A percentile compares a stretch with the other conserved stretches of the same genome.
These are phyloP conservation scores for Pythium vanterpoolii DNA, from an alignment of 352 stramenopile genomes.

Conservation along the genomic window DNA sequence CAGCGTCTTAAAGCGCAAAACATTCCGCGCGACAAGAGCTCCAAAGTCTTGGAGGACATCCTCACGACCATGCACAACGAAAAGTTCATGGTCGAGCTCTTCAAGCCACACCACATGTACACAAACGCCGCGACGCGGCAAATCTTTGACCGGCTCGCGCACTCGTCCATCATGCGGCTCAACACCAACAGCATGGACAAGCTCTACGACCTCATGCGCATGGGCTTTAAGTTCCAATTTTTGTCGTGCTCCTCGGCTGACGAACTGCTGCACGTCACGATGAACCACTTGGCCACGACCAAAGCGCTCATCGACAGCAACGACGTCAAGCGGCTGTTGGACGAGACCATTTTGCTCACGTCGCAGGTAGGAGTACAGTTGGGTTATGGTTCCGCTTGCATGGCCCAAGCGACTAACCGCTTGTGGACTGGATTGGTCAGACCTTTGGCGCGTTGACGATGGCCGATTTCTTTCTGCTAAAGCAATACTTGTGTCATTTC, in stretches of 20 bases:
- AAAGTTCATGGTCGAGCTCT: slow-evolving; percentile 90
- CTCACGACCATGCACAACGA: slow-evolving; percentile 92
- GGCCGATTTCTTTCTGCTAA: slow-evolving; percentile 78
- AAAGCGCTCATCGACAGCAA: slow-evolving; percentile 66
- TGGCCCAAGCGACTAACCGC: no score
- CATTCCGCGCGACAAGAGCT: slow-evolving; percentile 88
- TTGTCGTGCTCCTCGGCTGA: slow-evolving; percentile 76
- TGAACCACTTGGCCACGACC: slow-evolving; percentile 82
- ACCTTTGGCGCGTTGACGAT: slow-evolving; percentile 63
- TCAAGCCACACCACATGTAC: slow-evolving; percentile 92
- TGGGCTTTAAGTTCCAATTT: slow-evolving; percentile 94
- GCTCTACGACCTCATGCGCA: slow-evolving; percentile 94
- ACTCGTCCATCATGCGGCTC: slow-evolving; percentile 93
- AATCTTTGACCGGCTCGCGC: slow-evolving; percentile 90
- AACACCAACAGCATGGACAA: slow-evolving; percentile 95
- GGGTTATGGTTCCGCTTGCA: no score
- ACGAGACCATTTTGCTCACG: slow-evolving; percentile 77
- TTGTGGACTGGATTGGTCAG: no score
- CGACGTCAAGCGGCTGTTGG: slow-evolving; percentile 64
- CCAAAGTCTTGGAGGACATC: slow-evolving; percentile 90
- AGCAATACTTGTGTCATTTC: slow-evolving; percentile 86
- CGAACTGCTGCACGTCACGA: slow-evolving; percentile 86
- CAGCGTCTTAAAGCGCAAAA: slow-evolving; percentile 91
- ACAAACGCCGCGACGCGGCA: slow-evolving; percentile 85
- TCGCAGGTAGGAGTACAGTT: no score